Evolutionary conservation across 306 rosid genomes (phyloP).

Genomic region (Casuarina cunninghamiana): DNA sequence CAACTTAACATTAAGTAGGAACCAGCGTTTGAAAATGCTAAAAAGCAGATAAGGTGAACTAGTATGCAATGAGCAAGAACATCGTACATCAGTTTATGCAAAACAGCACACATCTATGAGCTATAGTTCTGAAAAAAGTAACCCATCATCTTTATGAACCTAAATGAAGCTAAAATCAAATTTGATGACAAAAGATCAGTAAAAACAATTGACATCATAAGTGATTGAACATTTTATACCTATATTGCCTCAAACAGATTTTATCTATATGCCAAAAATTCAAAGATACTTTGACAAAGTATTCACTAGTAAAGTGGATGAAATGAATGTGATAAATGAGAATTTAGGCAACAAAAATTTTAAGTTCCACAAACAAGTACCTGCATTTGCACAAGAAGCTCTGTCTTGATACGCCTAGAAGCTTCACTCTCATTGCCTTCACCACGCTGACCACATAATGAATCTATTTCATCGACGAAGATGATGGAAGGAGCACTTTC

Average conservation of each 20-base stretch:
- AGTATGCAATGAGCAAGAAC: neutral
- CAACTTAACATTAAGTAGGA: neutral
- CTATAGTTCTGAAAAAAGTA: neutral
- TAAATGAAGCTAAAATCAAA: neutral
- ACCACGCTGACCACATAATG: conserved; percentile 94
- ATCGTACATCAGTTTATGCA: neutral
- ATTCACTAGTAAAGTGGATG: neutral
- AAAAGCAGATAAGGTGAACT: neutral
- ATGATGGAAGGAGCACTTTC: conserved; percentile 98
- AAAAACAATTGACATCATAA: neutral
- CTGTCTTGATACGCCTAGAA: conserved; percentile 97
- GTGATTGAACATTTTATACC: neutral
- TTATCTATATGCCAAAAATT: neutral
- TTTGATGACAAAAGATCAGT: neutral
- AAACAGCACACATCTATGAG: neutral
- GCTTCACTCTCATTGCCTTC: conserved; percentile 99
- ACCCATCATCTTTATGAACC: neutral
- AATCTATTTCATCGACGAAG: conserved; percentile 97
- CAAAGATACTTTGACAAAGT: neutral
- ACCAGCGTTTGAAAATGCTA: neutral
- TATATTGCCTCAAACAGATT: neutral
- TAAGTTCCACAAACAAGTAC: conserved; percentile 44
- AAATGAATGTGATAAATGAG: neutral
- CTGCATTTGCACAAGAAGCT: conserved; percentile 99
- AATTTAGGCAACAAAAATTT: neutral